phyloP scores from a whole-genome alignment of 2,329 filamentous ascomycete genomes.

The Monascus ruber region DNA sequence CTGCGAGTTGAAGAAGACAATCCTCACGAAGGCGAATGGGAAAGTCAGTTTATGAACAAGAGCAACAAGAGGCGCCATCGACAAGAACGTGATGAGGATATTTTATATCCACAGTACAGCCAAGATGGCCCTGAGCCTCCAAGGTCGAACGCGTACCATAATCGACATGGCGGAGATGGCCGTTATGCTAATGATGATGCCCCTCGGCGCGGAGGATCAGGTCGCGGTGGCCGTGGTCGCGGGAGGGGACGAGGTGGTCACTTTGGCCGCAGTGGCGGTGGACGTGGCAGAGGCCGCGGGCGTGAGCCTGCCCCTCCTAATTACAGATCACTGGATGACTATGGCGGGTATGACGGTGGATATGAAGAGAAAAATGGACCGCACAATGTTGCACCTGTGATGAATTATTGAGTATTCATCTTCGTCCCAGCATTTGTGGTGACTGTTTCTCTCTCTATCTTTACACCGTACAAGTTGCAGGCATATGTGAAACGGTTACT shows the following conservation, averaged over 20 bases:
- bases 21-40: conserved; percentile 49
- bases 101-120: conserved; percentile 12
- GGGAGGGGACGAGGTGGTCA: conserved; percentile 27
- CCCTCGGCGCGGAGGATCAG: conserved; percentile 21
- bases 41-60: conserved; percentile 51
- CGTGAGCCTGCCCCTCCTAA: conserved; percentile 41
- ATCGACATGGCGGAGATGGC: conserved; percentile 17
- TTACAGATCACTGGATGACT: conserved; percentile 59
- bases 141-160: conserved; percentile 12
- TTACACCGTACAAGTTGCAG: too few relatives aligned
- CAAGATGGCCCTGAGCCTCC: conserved; percentile 13
- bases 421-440: conserved; percentile 3
- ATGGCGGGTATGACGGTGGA: conserved; percentile 21
- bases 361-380: conserved; percentile 19
- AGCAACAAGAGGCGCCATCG: conserved; percentile 46
- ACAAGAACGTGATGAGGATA: conserved; percentile 47
- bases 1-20: conserved; percentile 68
- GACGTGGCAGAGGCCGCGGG: conserved; percentile 37
- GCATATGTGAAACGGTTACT: too few relatives aligned
- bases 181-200: conserved; percentile 23
- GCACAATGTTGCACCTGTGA: conserved; percentile 18
- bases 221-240: conserved; percentile 25
- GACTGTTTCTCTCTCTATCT: conserved; percentile 5
- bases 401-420: conserved; percentile 26
- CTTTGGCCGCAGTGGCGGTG: conserved; percentile 25